phyloP scores from a whole-genome alignment of 345 rosid genomes.

The Carallia pectinifolia region DNA sequence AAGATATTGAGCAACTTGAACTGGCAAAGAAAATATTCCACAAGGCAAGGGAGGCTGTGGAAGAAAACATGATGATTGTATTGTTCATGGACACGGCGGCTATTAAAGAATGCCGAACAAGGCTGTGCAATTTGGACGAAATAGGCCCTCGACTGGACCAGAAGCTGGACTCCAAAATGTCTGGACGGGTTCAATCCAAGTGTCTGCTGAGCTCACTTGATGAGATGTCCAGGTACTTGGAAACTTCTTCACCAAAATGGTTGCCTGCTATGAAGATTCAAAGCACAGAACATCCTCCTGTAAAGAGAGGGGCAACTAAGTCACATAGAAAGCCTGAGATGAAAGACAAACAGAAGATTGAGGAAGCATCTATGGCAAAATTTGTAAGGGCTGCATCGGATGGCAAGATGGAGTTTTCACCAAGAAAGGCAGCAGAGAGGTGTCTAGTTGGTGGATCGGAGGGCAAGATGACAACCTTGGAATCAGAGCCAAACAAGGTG shows the following conservation, averaged over 20 bases:
- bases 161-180: not conserved
- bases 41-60: not conserved
- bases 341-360: no score
- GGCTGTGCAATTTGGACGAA: not conserved
- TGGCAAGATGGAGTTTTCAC: not conserved
- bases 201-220: not conserved
- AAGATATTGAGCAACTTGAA: conserved; percentile 1
- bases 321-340: not conserved
- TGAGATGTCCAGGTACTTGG: conserved; percentile 1
- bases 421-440: not conserved
- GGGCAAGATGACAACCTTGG: not conserved
- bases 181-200: not conserved
- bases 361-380: no score
- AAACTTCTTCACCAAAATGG: not conserved
- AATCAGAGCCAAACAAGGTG: not conserved
- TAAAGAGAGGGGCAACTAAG: not conserved
- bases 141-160: not conserved
- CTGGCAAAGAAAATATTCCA: not conserved
- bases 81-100: not conserved
- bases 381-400: no score
- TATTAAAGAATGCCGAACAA: not conserved
- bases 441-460: not conserved
- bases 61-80: conserved; percentile 1
- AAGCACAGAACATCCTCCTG: not conserved
- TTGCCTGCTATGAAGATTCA: not conserved